phyloP scores from a whole-genome alignment of 192 early-diverging fungal genomes.

The Umbelopsis sp. region DNA sequence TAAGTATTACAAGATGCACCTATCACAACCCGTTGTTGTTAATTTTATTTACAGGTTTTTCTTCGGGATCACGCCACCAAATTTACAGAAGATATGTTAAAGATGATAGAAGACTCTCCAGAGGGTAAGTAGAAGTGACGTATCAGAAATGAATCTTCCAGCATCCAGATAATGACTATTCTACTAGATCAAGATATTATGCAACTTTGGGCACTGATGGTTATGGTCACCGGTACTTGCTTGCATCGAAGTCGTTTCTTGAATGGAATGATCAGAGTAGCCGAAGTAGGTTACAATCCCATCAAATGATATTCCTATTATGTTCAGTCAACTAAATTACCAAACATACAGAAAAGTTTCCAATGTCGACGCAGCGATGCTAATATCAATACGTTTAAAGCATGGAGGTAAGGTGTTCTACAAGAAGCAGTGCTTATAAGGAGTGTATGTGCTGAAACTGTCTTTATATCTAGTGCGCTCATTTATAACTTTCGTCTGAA shows the following conservation, averaged over 20 bases:
- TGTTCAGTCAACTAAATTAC: not conserved
- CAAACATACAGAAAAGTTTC: constrained; percentile 4
- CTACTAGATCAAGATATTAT: constrained; percentile 8
- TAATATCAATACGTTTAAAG: constrained; percentile 14
- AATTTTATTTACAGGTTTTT: not conserved
- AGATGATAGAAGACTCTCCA: constrained; percentile 1
- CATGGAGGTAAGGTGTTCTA: not conserved
- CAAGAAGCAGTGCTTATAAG: not conserved
- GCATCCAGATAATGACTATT: not conserved
- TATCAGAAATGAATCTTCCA: not conserved
- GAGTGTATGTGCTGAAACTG: not conserved
- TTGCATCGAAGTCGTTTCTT: constrained; percentile 13
- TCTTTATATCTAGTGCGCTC: not conserved
- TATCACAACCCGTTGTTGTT: not conserved
- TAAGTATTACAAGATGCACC: not conserved
- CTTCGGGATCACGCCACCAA: not conserved
- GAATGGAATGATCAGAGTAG: constrained; percentile 16
- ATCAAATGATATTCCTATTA: not conserved
- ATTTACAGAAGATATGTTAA: constrained; percentile 14
- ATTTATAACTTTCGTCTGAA: constrained; percentile 1
- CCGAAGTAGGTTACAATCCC: not conserved
- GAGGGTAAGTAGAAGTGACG: not conserved
- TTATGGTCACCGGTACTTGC: not conserved
- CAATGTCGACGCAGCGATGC: constrained; percentile 14
- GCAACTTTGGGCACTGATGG: constrained; percentile 17